Evolutionary conservation across 1,139 yeast species (phyloP).

Genomic region (Saccharomycopsis hybrid): DNA sequence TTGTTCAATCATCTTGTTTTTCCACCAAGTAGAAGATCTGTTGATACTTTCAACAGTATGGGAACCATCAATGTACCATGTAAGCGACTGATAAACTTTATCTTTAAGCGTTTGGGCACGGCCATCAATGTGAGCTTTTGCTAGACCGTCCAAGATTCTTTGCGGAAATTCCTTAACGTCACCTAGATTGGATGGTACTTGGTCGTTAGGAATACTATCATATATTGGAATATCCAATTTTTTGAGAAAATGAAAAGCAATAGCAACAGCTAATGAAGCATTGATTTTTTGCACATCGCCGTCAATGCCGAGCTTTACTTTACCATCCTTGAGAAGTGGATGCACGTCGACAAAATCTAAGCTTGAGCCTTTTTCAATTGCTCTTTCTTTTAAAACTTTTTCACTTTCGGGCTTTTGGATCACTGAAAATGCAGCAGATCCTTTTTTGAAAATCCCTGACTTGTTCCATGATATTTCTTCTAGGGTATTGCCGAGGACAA

Average conservation of each 20-base stretch:
- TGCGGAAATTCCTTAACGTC: constrained; percentile 41
- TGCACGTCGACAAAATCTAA: constrained; percentile 43
- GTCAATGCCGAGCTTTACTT: constrained; percentile 62
- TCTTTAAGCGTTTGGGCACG: constrained; percentile 71
- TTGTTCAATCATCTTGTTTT: constrained; percentile 29
- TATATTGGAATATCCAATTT: constrained; percentile 35
- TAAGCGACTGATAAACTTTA: constrained; percentile 39
- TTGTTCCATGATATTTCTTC: constrained; percentile 95
- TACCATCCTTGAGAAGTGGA: constrained; percentile 32
- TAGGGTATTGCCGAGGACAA: constrained; percentile 81
- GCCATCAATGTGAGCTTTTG: constrained; percentile 81
- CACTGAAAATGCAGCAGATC: constrained; percentile 62
- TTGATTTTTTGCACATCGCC: constrained; percentile 83
- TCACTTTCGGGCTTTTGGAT: constrained; percentile 51
- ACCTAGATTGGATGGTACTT: constrained; percentile 17
- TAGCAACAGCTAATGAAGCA: constrained; percentile 81
- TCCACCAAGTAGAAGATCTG: constrained; percentile 80
- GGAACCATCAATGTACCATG: constrained; percentile 92
- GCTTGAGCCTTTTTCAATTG: constrained; percentile 52
- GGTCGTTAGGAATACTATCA: constrained; percentile 25
- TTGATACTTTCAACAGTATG: constrained; percentile 84
- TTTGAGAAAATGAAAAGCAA: constrained; percentile 58
- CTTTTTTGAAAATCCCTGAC: constrained; percentile 80
- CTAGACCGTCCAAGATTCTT: constrained; percentile 58
- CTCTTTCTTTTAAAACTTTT: constrained; percentile 51